phyloP scores from a whole-genome alignment of 169 alveolate genomes.

The Plasmodium reichenowi region DNA sequence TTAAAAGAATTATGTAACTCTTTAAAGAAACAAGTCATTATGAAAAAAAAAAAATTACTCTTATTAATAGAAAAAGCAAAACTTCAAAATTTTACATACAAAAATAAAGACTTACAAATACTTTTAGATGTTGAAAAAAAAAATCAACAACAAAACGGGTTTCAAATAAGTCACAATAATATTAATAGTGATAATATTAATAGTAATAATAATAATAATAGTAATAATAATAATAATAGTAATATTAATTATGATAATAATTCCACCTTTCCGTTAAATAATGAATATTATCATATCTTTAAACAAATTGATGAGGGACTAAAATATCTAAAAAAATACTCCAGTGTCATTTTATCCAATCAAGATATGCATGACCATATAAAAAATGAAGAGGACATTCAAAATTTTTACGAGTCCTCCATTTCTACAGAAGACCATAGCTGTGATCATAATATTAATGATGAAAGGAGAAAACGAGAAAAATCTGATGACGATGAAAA shows the following conservation, averaged over 20 bases:
- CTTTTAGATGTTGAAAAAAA: conserved; percentile 32
- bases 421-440: conserved; percentile 46
- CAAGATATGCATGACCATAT: conserved; percentile 36
- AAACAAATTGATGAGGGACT: conserved; percentile 52
- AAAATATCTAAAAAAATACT: conserved; percentile 50
- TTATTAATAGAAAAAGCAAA: conserved; percentile 68
- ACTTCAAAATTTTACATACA: conserved; percentile 30
- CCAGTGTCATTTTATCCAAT: conserved; percentile 24
- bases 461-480: not conserved
- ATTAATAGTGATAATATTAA: no score
- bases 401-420: conserved; percentile 19
- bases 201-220: no score
- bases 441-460: conserved; percentile 25
- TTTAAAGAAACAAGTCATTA: conserved; percentile 29
- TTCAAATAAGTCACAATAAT: no score
- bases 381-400: conserved; percentile 15
- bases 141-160: not conserved
- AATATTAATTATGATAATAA: no score
- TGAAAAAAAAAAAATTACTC: conserved; percentile 43
- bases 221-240: no score
- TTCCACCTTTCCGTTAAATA: not conserved
- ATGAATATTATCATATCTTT: conserved; percentile 44
- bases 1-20: conserved; percentile 58
- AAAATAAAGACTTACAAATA: conserved; percentile 50
- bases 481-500: not conserved